These are phyloP conservation scores for Geotrichum australiense DNA, from an alignment of 1,139 yeast species.

Conservation along the genomic window DNA sequence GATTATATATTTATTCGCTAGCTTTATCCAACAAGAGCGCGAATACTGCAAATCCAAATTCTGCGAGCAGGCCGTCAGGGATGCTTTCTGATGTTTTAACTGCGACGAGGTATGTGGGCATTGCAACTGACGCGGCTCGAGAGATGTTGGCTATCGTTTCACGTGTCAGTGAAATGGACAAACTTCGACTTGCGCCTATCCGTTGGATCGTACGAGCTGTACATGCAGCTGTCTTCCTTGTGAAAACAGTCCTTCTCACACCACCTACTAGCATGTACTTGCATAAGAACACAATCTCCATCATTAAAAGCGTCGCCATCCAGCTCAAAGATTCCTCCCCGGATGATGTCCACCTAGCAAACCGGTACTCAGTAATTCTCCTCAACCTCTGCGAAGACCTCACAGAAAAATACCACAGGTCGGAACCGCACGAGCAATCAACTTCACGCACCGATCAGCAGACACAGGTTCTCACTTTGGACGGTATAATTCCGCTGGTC, in stretches of 20 bases:
- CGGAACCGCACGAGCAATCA: slow-evolving; percentile 2
- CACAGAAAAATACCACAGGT: slow-evolving; percentile 14
- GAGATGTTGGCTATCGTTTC: slow-evolving; percentile 69
- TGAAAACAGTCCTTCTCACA: slow-evolving; percentile 55
- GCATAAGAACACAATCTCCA: slow-evolving; percentile 56
- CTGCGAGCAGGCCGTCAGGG: slow-evolving; percentile 20
- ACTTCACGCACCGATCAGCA: slow-evolving; percentile 12
- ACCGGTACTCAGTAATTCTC: slow-evolving; percentile 72
- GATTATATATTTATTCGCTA: slow-evolving; percentile 72
- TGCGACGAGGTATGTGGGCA: slow-evolving; percentile 69
- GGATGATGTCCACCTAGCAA: slow-evolving; percentile 78
- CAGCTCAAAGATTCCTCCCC: slow-evolving; percentile 79
- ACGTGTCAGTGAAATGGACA: slow-evolving; percentile 54
- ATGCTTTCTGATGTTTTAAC: slow-evolving; percentile 48
- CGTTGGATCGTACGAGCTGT: slow-evolving; percentile 85
- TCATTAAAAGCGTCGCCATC: slow-evolving; percentile 67
- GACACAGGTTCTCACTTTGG: slow-evolving; percentile 9
- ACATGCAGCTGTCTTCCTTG: slow-evolving; percentile 85
- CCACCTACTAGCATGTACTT: slow-evolving; percentile 41
- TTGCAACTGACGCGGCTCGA: slow-evolving; percentile 79
- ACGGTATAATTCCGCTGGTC: slow-evolving; percentile 4
- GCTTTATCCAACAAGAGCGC: slow-evolving; percentile 49
- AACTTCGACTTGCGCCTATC: slow-evolving; percentile 76
- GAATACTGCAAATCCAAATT: slow-evolving; percentile 5
- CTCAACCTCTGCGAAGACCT: slow-evolving; percentile 66